Base-by-base conservation (phyloP, 2,329 filamentous ascomycete genomes). In the Stagonosporopsis rhizophila region DNA sequence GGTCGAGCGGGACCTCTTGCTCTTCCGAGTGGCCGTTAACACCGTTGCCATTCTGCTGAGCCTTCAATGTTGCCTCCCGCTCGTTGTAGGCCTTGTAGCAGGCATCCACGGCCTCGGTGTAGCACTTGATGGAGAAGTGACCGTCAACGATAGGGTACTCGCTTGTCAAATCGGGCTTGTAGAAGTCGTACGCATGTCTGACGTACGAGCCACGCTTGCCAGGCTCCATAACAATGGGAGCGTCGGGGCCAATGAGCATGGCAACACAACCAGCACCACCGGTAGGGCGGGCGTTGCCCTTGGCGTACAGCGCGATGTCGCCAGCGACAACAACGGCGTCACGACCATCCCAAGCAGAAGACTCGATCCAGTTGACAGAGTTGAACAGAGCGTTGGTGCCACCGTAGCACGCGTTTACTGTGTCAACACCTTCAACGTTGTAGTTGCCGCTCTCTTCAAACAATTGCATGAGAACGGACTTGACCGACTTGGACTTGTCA, bases 401-500 rank as follows among this genome's bases (percentile, higher is more conserved):
- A 55, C 81, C 81, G 68, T 83, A 83, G 78, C 81, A 83, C 38
- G 81, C 81, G 61, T 83, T 82, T 58, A 83, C 78, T 20, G 80
- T 83, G 66, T 83, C 81, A 41, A 83, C 78, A 60, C 81, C 81
- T 72, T 83, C 81, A 22, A 83, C 74, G 72, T 83, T 82, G 71
- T 76, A 80, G 74, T 83, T 83, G 69, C 79, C 81, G n/a, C 76
- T 78, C 52, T 77, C 72, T 60, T 78, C 76, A 60, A 83, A 83
- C 42, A 83, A 71, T 62, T 82, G 80, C 81, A 83, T 83, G 52
- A 83, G 71, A 45, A 83, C 80, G 4, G 80, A 81, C 75, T 83
- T 83, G 69, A 82, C 79, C 19, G 81, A 83, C 71, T 83, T 83
- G 54, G 80, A 82, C 77, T 83, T 83, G 78, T 83, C 81, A 59